Evolutionary conservation across 805 yeast genomes (phyloP).

Genomic region (Zygosaccharomyces bailii): DNA sequence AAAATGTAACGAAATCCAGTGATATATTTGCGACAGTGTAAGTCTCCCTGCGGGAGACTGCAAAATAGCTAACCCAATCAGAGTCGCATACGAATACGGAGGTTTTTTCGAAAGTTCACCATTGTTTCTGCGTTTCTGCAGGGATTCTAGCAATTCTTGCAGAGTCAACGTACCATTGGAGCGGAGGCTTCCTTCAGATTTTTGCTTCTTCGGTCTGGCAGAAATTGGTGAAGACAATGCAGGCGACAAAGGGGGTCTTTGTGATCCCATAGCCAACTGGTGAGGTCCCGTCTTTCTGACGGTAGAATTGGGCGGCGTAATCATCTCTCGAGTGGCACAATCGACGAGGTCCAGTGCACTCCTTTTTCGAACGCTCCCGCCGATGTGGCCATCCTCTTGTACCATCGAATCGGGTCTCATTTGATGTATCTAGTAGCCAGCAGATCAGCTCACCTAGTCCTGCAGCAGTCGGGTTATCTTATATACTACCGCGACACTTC

Average conservation of each 20-base stretch:
- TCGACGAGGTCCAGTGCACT: slow-evolving; percentile 5
- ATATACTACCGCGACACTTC: neutral
- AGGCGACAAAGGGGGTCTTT: slow-evolving; percentile 30
- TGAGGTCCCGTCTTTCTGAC: slow-evolving; percentile 14
- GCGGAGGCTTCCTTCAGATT: slow-evolving; percentile 30
- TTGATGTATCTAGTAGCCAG: neutral
- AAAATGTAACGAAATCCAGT: slow-evolving; percentile 87
- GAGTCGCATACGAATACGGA: slow-evolving; percentile 88
- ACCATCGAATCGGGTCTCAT: slow-evolving; percentile 1
- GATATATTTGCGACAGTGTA: slow-evolving; percentile 79
- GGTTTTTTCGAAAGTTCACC: slow-evolving; percentile 53
- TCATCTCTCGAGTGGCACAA: slow-evolving; percentile 15
- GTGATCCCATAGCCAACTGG: neutral
- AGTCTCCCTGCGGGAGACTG: slow-evolving; percentile 70
- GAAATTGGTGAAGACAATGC: slow-evolving; percentile 35
- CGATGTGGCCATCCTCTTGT: slow-evolving; percentile 3
- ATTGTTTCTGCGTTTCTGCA: slow-evolving; percentile 19
- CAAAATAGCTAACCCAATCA: slow-evolving; percentile 89
- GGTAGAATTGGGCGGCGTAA: slow-evolving; percentile 34
- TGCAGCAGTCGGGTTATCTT: neutral
- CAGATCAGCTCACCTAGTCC: neutral
- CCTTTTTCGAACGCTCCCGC: slow-evolving; percentile 13
- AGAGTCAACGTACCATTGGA: slow-evolving; percentile 32
- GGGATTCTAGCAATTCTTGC: slow-evolving; percentile 29
- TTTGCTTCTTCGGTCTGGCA: slow-evolving; percentile 30